Evolutionary conservation across 495 filamentous ascomycete species (phyloP).

Genomic region (Annulohypoxylon stygium): DNA sequence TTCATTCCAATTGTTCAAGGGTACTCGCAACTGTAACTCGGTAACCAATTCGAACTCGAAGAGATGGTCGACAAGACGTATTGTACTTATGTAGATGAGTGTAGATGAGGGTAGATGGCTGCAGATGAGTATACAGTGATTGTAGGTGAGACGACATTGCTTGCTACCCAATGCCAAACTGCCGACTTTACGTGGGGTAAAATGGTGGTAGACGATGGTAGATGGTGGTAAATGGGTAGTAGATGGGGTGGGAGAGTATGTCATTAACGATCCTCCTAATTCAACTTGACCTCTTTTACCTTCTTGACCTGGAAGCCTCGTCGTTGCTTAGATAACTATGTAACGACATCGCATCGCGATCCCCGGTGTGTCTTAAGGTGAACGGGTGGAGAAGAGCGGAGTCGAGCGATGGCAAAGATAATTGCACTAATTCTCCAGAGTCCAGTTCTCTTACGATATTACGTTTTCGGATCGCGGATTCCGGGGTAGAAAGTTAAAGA

Average conservation of each 20-base stretch:
- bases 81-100: slow-evolving; percentile 24
- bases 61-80: not conserved
- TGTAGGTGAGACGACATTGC: slow-evolving; percentile 27
- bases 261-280: not conserved
- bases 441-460: not conserved
- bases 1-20: slow-evolving; percentile 20
- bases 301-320: slow-evolving; percentile 14
- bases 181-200: slow-evolving; percentile 46
- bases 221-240: no score
- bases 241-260: not conserved
- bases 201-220: not conserved
- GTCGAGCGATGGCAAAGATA: not conserved
- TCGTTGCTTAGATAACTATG: slow-evolving; percentile 29
- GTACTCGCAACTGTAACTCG: slow-evolving; percentile 41
- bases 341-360: not conserved
- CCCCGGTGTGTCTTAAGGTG: slow-evolving; percentile 23
- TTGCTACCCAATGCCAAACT: slow-evolving; percentile 48
- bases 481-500: not conserved
- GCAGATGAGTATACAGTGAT: not conserved
- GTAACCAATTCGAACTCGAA: slow-evolving; percentile 47
- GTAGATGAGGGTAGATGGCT: not conserved
- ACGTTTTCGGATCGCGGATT: not conserved
- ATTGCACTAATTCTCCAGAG: not conserved
- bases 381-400: slow-evolving; percentile 5
- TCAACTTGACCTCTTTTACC: slow-evolving; percentile 11